Percentiles rank a stretch among this genome's conserved stretches.
Evolutionary conservation across 73 alveolate species (phyloP).

Genomic region (Breviolum minutum): DNA sequence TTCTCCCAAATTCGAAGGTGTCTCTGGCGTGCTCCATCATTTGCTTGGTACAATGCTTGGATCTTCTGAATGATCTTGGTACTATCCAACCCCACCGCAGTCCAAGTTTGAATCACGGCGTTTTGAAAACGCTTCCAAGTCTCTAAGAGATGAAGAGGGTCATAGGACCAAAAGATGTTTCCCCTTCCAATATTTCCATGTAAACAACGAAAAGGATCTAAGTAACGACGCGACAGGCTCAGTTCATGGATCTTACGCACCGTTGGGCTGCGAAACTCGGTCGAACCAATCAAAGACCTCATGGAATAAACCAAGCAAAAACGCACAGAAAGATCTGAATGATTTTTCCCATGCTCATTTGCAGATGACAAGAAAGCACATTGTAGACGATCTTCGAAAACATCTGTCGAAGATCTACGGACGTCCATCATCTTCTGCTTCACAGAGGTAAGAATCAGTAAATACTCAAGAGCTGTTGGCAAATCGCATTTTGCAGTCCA

Average conservation of each 20-base stretch:
- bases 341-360: background rate
- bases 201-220: background rate
- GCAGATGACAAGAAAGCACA: conserved; percentile 9
- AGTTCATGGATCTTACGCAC: background rate
- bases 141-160: background rate
- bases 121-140: background rate
- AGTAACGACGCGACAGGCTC: background rate
- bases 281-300: background rate
- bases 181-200: background rate
- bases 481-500: conserved; percentile 8
- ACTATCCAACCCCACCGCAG: background rate
- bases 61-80: background rate
- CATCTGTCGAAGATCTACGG: background rate
- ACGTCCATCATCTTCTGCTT: background rate
- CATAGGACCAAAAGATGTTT: background rate
- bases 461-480: conserved; percentile 7
- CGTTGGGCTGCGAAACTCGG: background rate
- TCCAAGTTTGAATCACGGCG: background rate
- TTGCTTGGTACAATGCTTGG: background rate
- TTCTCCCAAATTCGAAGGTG: conserved; percentile 16
- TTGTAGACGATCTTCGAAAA: background rate
- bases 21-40: background rate
- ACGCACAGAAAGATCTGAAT: background rate
- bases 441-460: background rate
- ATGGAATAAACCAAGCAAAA: background rate